These are phyloP conservation scores for Biscogniauxia mediterranea DNA, from an alignment of 2,329 filamentous ascomycete species.

Conservation along the genomic window DNA sequence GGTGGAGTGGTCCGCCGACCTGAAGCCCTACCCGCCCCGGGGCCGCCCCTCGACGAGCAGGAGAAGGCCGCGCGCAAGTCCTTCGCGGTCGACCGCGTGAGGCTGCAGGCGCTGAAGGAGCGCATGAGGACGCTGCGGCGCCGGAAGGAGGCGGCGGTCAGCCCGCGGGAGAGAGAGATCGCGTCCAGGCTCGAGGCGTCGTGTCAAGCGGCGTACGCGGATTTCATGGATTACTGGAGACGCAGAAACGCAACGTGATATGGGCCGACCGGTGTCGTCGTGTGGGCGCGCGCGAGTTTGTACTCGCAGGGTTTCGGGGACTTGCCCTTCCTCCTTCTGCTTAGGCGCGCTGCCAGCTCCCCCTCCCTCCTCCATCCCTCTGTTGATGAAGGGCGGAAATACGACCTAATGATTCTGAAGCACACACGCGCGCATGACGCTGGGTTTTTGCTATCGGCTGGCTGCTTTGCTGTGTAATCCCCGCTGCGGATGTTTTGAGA, in stretches of 20 bases:
- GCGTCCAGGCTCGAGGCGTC: background rate
- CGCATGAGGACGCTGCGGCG: background rate
- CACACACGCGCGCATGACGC: too few relatives aligned
- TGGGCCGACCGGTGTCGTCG: too few relatives aligned
- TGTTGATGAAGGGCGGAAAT: too few relatives aligned
- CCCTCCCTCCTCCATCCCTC: too few relatives aligned
- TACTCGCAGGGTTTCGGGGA: background rate
- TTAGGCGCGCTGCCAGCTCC: too few relatives aligned
- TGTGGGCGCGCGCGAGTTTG: too few relatives aligned
- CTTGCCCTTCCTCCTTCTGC: background rate
- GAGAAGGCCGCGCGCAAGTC: background rate
- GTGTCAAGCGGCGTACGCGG: background rate
- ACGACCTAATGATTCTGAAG: too few relatives aligned
- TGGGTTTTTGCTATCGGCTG: too few relatives aligned
- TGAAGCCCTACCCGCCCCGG: too few relatives aligned
- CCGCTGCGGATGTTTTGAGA: too few relatives aligned
- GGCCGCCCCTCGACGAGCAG: background rate
- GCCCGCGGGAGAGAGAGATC: background rate
- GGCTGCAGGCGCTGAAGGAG: background rate
- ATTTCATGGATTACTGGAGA: background rate
- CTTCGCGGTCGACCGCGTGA: background rate
- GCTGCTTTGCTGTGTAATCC: too few relatives aligned
- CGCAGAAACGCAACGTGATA: background rate
- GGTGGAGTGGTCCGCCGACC: constrained; percentile 37
- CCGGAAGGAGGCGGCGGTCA: background rate